Evolutionary conservation across 1,139 yeast genomes (phyloP).

Genomic region (Debaryomyces sp.): DNA sequence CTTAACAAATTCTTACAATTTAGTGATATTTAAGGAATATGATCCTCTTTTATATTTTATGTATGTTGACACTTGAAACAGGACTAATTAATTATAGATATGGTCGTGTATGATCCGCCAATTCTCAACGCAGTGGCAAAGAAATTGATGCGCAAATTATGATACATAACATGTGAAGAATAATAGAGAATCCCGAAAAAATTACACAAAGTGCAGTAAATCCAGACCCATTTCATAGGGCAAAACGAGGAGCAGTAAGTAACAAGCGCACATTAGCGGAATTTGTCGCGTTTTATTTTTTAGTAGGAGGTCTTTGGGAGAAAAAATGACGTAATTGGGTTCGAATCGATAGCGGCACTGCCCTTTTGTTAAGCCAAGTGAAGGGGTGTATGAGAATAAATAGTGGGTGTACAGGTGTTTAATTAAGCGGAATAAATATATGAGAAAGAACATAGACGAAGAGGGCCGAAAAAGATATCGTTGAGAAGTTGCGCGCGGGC

Average conservation of each 20-base stretch:
- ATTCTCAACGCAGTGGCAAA: conserved; percentile 2
- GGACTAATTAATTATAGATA: conserved; percentile 5
- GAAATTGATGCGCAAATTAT: neutral
- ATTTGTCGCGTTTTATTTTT: neutral
- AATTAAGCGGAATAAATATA: too few species aligned
- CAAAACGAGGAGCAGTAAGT: neutral
- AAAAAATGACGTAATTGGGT: neutral
- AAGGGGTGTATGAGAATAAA: neutral
- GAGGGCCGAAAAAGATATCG: neutral
- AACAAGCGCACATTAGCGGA: neutral
- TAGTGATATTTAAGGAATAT: conserved; percentile 1
- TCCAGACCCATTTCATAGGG: conserved; percentile 3
- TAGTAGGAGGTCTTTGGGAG: neutral
- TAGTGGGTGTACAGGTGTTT: neutral
- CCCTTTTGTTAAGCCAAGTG: neutral
- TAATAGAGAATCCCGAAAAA: neutral
- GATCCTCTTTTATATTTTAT: conserved; percentile 3
- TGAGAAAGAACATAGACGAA: neutral
- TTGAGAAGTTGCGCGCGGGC: neutral
- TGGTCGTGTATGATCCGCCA: conserved; percentile 5
- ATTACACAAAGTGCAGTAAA: conserved; percentile 1
- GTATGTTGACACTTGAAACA: conserved; percentile 7
- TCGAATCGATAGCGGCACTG: neutral
- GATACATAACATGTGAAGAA: neutral
- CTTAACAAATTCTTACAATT: neutral